A percentile compares a stretch with the other conserved stretches of the same genome.
Conservation (phyloP, 2,329 filamentous ascomycete species). For the Claviceps sp. region DNA sequence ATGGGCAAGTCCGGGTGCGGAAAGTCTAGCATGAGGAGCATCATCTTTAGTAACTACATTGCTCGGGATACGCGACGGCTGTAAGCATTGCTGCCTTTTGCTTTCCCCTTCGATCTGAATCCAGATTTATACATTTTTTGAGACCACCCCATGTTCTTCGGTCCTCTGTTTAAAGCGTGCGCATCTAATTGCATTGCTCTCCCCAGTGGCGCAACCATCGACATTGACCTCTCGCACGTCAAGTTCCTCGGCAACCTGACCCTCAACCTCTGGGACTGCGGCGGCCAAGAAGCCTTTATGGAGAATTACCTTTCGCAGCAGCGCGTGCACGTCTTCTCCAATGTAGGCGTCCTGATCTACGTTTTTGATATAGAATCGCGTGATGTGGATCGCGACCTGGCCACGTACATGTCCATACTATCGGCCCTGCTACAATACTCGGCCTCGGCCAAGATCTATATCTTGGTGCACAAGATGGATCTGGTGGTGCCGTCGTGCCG, state of each 20-base stretch:
- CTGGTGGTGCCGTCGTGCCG: slow-evolving; percentile 71
- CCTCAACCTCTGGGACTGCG: slow-evolving; percentile 96
- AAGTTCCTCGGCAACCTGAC: slow-evolving; percentile 98
- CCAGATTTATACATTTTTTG: too few relatives aligned
- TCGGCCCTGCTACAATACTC: slow-evolving; percentile 80
- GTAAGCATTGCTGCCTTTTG: slow-evolving; percentile 23
- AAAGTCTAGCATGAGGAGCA: slow-evolving; percentile 96
- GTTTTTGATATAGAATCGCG: slow-evolving; percentile 97
- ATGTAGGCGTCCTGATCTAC: slow-evolving; percentile 94
- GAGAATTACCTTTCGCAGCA: slow-evolving; percentile 96
- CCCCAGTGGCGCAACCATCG: slow-evolving; percentile 73
- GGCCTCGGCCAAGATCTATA: slow-evolving; percentile 70
- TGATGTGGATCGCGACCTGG: slow-evolving; percentile 83
- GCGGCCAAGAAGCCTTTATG: slow-evolving; percentile 96
- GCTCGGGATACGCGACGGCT: slow-evolving; percentile 87
- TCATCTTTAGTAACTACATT: slow-evolving; percentile 98
- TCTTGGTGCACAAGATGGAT: slow-evolving; percentile 98
- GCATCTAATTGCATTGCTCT: background rate
- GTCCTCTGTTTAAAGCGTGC: too few relatives aligned
- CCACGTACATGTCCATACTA: slow-evolving; percentile 85
- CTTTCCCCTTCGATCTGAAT: too few relatives aligned
- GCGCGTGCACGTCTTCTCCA: slow-evolving; percentile 89
- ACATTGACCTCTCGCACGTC: slow-evolving; percentile 96
- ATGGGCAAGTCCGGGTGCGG: slow-evolving; percentile 97
- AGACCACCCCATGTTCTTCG: too few relatives aligned